Conservation (phyloP, 306 rosid genomes). For the Sicyos edulis region DNA sequence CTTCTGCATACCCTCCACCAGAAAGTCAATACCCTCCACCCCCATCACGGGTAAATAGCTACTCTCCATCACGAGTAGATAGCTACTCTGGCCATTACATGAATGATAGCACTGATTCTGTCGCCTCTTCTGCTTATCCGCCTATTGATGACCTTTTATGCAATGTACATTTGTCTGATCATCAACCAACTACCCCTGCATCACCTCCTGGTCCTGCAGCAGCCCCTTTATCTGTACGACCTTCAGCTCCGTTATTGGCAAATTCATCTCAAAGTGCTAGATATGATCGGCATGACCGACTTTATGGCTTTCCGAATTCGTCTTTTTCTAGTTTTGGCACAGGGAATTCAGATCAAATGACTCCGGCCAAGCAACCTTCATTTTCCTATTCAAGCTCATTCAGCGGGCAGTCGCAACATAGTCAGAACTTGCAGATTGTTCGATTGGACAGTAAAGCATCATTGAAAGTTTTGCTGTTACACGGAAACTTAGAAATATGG, state of each 20-base stretch:
- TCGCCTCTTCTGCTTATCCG: conserved; percentile 42
- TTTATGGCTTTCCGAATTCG: conserved; percentile 37
- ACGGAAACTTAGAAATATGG: conserved; percentile 87
- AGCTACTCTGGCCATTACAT: conserved; percentile 29
- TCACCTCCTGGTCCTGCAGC: conserved; percentile 27
- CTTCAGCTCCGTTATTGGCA: conserved; percentile 24
- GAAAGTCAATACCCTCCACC: conserved; percentile 21
- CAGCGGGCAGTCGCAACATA: conserved; percentile 46
- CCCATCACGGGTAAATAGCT: conserved; percentile 43
- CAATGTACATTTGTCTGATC: conserved; percentile 45
- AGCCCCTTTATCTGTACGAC: conserved; percentile 23
- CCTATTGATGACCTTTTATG: conserved; percentile 50
- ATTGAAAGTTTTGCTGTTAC: conserved; percentile 64
- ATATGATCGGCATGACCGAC: conserved; percentile 38
- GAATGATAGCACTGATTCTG: conserved; percentile 29
- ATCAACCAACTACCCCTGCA: conserved; percentile 39
- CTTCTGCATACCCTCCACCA: too few species aligned
- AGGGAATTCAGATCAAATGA: conserved; percentile 29
- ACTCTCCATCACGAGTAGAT: too few species aligned
- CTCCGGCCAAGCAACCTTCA: conserved; percentile 26
- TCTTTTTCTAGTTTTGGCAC: conserved; percentile 39
- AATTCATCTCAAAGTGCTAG: conserved; percentile 36
- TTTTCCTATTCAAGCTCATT: conserved; percentile 40
- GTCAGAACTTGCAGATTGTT: conserved; percentile 59
- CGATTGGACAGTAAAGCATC: conserved; percentile 56